Evolutionary conservation across 140 eudicot genomes (phyloP), one percentile per base, ranked within the genome.

Genomic region (Oenanthe javanica): DNA sequence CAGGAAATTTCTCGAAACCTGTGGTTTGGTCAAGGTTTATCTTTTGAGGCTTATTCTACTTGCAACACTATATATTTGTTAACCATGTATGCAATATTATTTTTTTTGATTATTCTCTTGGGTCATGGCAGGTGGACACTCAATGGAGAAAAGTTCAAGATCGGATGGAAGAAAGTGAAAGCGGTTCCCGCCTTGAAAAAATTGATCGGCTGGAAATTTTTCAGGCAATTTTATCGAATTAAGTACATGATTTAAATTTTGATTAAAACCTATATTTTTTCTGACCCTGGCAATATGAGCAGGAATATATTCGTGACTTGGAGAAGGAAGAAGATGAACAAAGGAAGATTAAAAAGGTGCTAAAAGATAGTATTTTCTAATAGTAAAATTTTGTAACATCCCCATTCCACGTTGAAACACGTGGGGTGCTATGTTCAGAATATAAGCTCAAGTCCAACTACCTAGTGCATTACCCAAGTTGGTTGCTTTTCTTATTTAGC

Each of bases 111-210:
- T 71, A 25, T 48, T 74, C 43, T 43, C 9, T 36, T 46, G 63
- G 14, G 61, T 67, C 21, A 57, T 45, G 77, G 81, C 90, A 90
- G 99, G 97, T 93, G 85, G 96, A 88, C 81, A 96, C 98, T 84
- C 99, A 93, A 69, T 96, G 99, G 99, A 85, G 99, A 40, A 96
- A 91, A 88, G 98, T 96, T 82, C 97, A 91, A 80, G 96, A 96
- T 73, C 98, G 98, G 55, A 81, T 96, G 86, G 99, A 93, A 85
- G 90, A 88, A 76, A 97, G 91, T 93, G 98, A 96, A 83, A 93
- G 99, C 84, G 93, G 98, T 84, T 82, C 94, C 23, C 94, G 94
- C 80, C 97, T 96, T 84, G 99, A 96, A 51, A 96, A 93, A 79
- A 88, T 91, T 76, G 98, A 93, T 1, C 96, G 96, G 19, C 78